Evolutionary conservation across 805 yeast genomes (phyloP).

Genomic region (Ascoidea tarda): DNA sequence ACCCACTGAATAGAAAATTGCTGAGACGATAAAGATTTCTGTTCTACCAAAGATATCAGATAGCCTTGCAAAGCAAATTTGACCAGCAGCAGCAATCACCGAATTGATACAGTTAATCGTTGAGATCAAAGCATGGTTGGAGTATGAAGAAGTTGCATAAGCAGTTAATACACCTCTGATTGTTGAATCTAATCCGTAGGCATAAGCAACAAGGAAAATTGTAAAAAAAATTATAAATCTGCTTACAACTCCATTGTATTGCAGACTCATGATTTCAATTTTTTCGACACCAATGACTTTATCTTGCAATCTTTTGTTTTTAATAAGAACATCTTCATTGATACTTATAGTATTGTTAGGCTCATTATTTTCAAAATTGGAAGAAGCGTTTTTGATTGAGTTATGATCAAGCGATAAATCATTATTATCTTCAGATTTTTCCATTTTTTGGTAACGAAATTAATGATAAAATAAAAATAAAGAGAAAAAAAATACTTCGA

Average conservation of each 20-base stretch:
- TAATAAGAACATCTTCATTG: too few species aligned
- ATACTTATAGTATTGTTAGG: too few species aligned
- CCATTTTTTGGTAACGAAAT: too few species aligned
- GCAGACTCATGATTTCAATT: slow-evolving; percentile 38
- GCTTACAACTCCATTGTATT: slow-evolving; percentile 23
- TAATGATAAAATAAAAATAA: too few species aligned
- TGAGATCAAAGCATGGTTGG: slow-evolving; percentile 33
- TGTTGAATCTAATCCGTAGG: slow-evolving; percentile 42
- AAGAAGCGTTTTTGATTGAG: too few species aligned
- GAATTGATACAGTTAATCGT: slow-evolving; percentile 36
- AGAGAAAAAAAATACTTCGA: too few species aligned
- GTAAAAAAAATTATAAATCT: slow-evolving; percentile 30
- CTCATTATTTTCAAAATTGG: too few species aligned
- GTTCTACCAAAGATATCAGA: slow-evolving; percentile 44
- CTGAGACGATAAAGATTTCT: slow-evolving; percentile 28
- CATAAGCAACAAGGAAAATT: slow-evolving; percentile 40
- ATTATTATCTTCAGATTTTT: too few species aligned
- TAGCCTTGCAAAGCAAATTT: slow-evolving; percentile 39
- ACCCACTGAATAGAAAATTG: slow-evolving; percentile 37
- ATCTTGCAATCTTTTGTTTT: too few species aligned
- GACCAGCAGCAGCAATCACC: slow-evolving; percentile 44
- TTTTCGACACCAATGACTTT: slow-evolving; percentile 23
- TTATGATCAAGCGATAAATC: too few species aligned
- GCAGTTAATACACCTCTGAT: slow-evolving; percentile 28
- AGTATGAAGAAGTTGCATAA: slow-evolving; percentile 35